phyloP scores from a whole-genome alignment of 2,329 filamentous ascomycete species.

The Arachnomyces sp. region DNA sequence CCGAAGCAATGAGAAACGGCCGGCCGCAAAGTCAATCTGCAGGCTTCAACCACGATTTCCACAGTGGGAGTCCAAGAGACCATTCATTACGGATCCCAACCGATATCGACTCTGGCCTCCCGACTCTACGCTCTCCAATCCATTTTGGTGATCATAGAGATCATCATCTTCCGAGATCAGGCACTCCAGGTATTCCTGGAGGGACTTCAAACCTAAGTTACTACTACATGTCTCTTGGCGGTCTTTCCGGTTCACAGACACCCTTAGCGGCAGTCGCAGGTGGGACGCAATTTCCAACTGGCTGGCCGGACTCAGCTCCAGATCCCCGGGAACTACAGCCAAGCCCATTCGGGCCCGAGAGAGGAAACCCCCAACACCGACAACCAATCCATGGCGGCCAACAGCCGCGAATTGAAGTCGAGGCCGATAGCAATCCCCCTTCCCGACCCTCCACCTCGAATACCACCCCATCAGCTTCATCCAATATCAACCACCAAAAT shows the following conservation, averaged over 20 bases:
- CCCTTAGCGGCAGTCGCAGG: conserved; percentile 40
- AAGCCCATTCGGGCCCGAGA: not conserved
- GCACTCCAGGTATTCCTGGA: conserved; percentile 40
- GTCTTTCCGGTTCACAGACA: conserved; percentile 41
- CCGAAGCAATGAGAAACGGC: conserved; percentile 13
- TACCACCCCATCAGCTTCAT: conserved; percentile 19
- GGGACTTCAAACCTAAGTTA: conserved; percentile 43
- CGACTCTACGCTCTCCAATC: conserved; percentile 28
- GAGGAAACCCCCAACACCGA: conserved; percentile 8
- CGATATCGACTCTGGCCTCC: conserved; percentile 22
- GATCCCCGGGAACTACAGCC: too few relatives aligned
- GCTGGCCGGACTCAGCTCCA: conserved; percentile 17
- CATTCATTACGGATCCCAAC: conserved; percentile 22
- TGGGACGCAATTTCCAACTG: conserved; percentile 32
- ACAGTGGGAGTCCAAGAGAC: conserved; percentile 23
- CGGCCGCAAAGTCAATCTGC: conserved; percentile 8
- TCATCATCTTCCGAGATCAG: conserved; percentile 34
- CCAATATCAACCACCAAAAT: conserved; percentile 13
- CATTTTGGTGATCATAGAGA: conserved; percentile 27
- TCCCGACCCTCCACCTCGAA: conserved; percentile 38
- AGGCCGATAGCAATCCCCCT: conserved; percentile 29
- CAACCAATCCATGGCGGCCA: not conserved
- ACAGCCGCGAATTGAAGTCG: conserved; percentile 23
- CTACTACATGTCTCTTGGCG: conserved; percentile 40
- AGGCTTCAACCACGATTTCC: conserved; percentile 21